phyloP scores from a whole-genome alignment of 192 early-diverging fungal genomes.

The Rhizoclosmatium globosum region DNA sequence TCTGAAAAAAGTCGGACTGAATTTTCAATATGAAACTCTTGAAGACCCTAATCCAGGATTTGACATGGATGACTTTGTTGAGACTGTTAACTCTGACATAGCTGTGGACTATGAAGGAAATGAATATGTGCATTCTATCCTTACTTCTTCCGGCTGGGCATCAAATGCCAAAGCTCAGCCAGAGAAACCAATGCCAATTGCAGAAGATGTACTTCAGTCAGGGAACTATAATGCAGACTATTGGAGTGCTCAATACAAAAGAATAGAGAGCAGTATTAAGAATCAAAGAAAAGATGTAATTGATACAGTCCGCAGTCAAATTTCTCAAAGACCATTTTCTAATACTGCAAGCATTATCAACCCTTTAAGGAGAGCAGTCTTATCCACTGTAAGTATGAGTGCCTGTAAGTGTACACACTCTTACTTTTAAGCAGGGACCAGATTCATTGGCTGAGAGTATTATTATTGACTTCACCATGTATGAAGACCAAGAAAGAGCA shows the following conservation, averaged over 20 bases:
- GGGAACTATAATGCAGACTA: neutral
- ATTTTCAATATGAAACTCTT: neutral
- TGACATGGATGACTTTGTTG: neutral
- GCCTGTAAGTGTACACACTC: neutral
- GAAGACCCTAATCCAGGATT: neutral
- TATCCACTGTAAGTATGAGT: neutral
- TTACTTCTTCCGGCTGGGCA: neutral
- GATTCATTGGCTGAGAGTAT: neutral
- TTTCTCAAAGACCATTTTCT: neutral
- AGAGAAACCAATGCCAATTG: neutral
- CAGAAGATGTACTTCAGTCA: neutral
- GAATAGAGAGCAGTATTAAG: neutral
- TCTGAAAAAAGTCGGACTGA: neutral
- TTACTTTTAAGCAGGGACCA: neutral
- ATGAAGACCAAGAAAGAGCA: neutral
- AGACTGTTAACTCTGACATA: neutral
- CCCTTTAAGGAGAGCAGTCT: no score
- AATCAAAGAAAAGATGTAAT: neutral
- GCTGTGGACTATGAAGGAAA: neutral
- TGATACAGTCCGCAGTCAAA: neutral
- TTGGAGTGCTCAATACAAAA: no score
- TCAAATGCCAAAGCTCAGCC: neutral
- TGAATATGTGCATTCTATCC: neutral
- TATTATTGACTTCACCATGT: neutral
- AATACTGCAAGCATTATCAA: neutral